phyloP scores from a whole-genome alignment of 257 asterid genomes.

The Jaltomata sinuosa region DNA sequence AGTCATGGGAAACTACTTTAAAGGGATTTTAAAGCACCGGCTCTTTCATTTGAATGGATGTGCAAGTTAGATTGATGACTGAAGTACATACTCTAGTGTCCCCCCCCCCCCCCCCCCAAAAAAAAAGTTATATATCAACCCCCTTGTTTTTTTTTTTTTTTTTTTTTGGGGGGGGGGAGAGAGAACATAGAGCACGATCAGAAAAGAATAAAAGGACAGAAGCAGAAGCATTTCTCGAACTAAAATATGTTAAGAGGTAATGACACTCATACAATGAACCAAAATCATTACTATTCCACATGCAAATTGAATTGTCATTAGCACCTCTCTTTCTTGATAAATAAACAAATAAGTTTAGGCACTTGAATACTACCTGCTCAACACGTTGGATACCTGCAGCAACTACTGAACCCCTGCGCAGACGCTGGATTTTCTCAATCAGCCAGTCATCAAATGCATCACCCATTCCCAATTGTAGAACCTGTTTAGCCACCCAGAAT shows the following conservation, averaged over 20 bases:
- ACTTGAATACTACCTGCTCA: conserved; percentile 53
- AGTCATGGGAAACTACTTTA: not conserved
- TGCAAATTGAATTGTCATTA: not conserved
- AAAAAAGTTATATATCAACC: no score
- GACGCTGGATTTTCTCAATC: conserved; percentile 74
- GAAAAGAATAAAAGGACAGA: not conserved
- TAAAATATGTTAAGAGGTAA: not conserved
- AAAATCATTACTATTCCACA: not conserved
- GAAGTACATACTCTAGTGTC: not conserved
- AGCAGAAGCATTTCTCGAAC: not conserved
- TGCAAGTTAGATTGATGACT: not conserved
- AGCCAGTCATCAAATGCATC: conserved; percentile 99
- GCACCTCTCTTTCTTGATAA: not conserved
- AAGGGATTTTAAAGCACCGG: not conserved
- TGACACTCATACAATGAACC: not conserved
- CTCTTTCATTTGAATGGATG: not conserved
- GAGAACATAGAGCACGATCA: not conserved
- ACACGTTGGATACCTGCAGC: conserved; percentile 78
- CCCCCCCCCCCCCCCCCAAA: not conserved
- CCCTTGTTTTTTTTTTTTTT: no score
- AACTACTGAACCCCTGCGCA: conserved; percentile 80
- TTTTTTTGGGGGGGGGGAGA: no score
- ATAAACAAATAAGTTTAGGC: not conserved
- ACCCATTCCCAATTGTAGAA: conserved; percentile 95
- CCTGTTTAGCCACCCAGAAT: conserved; percentile 97